A percentile compares a stretch with the other conserved stretches of the same genome.
phyloP scores from a whole-genome alignment of 768 basidiomycete genomes.

The Collybiopsis confluens region DNA sequence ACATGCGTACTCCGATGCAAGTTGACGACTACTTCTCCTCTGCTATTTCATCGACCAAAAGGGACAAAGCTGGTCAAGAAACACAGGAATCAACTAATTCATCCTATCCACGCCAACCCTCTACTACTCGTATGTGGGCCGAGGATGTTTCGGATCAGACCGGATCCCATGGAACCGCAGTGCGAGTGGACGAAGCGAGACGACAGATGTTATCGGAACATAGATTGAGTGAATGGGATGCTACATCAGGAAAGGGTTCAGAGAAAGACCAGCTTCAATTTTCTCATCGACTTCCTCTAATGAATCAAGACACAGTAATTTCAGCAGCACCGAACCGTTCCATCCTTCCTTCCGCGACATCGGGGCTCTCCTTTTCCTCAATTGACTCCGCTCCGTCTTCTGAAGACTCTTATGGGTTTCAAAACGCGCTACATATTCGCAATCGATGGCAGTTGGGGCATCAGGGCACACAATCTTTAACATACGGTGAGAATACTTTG shows the following conservation, averaged over 20 bases:
- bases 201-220: conserved; percentile 2
- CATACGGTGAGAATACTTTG: conserved; percentile 2
- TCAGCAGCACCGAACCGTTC: background rate
- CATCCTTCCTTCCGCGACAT: background rate
- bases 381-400: conserved; percentile 3
- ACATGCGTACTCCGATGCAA: too few relatives aligned
- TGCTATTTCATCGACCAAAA: background rate
- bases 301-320: background rate
- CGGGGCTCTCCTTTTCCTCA: background rate
- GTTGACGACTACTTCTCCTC: too few relatives aligned
- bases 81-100: background rate
- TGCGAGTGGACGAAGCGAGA: conserved; percentile 6
- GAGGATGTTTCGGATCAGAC: conserved; percentile 35
- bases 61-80: background rate
- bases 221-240: conserved; percentile 4
- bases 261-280: too few relatives aligned
- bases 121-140: conserved; percentile 42
- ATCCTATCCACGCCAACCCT: conserved; percentile 12
- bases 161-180: conserved; percentile 9
- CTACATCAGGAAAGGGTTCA: too few relatives aligned
- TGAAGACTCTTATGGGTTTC: conserved; percentile 1
- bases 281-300: background rate
- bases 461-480: background rate
- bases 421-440: background rate
- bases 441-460: background rate